phyloP scores from a whole-genome alignment of 2,329 filamentous ascomycete genomes.

The Aaosphaeria arxii region DNA sequence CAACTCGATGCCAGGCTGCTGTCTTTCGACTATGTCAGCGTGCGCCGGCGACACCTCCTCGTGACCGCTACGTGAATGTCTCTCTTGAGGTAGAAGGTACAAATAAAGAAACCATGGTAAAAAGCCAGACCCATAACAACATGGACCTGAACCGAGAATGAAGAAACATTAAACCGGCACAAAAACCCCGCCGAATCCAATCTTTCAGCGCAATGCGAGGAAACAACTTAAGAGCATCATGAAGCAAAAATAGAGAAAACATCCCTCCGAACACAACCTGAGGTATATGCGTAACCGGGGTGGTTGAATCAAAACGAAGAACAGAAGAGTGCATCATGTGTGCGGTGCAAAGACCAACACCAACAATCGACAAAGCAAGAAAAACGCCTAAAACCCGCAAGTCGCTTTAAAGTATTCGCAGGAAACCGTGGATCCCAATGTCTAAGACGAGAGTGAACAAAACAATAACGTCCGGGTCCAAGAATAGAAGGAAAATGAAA shows the following conservation, averaged over 20 bases:
- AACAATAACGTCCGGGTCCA: constrained; percentile 20
- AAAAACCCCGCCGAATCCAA: constrained; percentile 17
- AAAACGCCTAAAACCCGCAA: constrained; percentile 31
- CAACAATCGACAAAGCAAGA: constrained; percentile 7
- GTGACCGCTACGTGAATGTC: too few species aligned
- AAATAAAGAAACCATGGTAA: too few species aligned
- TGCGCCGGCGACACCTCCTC: too few species aligned
- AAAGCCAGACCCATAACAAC: too few species aligned
- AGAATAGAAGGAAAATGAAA: constrained; percentile 21
- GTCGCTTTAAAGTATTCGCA: constrained; percentile 31
- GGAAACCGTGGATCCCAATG: constrained; percentile 22
- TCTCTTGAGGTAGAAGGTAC: too few species aligned
- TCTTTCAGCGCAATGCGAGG: constrained; percentile 22
- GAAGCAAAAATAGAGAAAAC: constrained; percentile 7
- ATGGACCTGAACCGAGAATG: too few species aligned
- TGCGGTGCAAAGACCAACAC: constrained; percentile 13
- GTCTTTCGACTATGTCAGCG: too few species aligned
- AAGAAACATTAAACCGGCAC: constrained; percentile 28
- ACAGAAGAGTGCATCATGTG: constrained; percentile 10
- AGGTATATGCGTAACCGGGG: too few species aligned
- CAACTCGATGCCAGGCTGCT: too few species aligned
- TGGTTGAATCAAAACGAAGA: too few species aligned
- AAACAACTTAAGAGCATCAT: constrained; percentile 23
- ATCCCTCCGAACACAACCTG: too few species aligned
- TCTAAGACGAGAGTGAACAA: constrained; percentile 29